Evolutionary conservation across 768 basidiomycete species (phyloP).

Genomic region (Imleria badia): DNA sequence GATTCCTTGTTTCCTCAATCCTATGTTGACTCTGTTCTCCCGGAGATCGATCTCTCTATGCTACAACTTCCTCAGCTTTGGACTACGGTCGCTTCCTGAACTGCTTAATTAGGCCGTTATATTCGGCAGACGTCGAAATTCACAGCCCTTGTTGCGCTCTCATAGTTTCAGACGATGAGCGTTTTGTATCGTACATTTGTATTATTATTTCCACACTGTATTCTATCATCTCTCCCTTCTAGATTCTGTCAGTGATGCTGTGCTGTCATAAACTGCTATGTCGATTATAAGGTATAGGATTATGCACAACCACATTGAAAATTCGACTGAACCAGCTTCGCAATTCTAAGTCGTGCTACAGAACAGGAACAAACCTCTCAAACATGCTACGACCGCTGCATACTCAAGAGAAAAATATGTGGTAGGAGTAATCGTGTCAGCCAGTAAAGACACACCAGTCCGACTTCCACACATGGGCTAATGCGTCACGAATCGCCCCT

Average conservation of each 20-base stretch:
- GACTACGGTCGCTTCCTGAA: background rate
- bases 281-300: too few relatives aligned
- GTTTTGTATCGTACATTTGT: background rate
- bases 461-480: background rate
- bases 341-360: too few relatives aligned
- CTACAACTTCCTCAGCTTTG: constrained; percentile 4
- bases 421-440: background rate
- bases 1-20: background rate
- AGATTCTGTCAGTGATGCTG: background rate
- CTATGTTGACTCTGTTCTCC: background rate
- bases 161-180: background rate
- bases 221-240: background rate
- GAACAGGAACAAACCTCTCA: too few relatives aligned
- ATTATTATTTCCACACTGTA: background rate
- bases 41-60: constrained; percentile 8
- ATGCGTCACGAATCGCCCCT: too few relatives aligned
- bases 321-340: too few relatives aligned
- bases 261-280: too few relatives aligned
- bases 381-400: too few relatives aligned
- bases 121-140: background rate
- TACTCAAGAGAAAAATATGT: background rate
- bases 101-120: background rate
- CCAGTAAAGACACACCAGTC: background rate
- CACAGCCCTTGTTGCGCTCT: background rate
- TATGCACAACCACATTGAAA: too few relatives aligned